Conservation (phyloP, 2,329 filamentous ascomycete species). For the Aspergillus felis region DNA sequence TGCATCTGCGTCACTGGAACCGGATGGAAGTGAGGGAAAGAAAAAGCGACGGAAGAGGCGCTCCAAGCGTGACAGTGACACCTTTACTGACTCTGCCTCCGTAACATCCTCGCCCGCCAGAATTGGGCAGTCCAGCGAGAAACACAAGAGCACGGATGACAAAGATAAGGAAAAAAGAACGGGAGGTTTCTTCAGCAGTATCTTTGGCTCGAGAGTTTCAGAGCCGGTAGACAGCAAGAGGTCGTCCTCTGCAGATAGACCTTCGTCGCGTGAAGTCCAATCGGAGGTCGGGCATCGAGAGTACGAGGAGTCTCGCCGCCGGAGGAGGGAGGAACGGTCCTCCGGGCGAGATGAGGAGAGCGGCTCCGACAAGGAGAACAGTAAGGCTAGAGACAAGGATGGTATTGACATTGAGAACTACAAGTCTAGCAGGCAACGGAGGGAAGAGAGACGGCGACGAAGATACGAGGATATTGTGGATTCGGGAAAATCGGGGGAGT, state of each 20-base stretch:
- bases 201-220: constrained; percentile 38
- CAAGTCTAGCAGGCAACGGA: constrained; percentile 30
- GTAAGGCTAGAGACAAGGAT: constrained; percentile 36
- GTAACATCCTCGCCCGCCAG: constrained; percentile 31
- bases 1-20: constrained; percentile 4
- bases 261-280: constrained; percentile 28
- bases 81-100: constrained; percentile 36
- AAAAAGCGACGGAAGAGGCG: constrained; percentile 24
- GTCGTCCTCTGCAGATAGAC: constrained; percentile 27
- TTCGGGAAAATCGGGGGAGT: constrained; percentile 27
- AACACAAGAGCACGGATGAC: constrained; percentile 28
- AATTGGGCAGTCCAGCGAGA: constrained; percentile 29
- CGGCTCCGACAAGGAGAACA: constrained; percentile 35
- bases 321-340: constrained; percentile 42
- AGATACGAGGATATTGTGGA: constrained; percentile 36
- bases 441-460: constrained; percentile 34
- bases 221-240: constrained; percentile 24
- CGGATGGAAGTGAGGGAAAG: constrained; percentile 17
- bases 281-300: constrained; percentile 33
- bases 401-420: constrained; percentile 31
- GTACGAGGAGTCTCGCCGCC: constrained; percentile 38
- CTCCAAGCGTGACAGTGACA: constrained; percentile 24
- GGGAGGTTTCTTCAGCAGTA: constrained; percentile 32
- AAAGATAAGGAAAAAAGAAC: constrained; percentile 30
- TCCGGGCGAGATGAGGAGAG: constrained; percentile 35